Base-by-base conservation (phyloP, 257 asterid genomes). In the Scutellaria baicalensis region DNA sequence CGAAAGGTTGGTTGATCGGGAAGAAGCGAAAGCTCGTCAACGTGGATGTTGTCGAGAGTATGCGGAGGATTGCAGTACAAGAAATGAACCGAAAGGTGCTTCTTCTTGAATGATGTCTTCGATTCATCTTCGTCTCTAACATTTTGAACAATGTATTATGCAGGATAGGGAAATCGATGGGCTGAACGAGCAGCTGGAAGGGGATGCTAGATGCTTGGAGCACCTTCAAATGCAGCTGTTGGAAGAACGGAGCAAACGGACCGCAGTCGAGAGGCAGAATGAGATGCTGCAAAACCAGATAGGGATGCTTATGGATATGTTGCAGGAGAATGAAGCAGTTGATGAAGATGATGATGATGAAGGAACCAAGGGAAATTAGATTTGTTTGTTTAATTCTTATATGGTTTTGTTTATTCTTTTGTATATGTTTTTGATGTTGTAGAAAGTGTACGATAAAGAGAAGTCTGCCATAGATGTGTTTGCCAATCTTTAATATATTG, bases 111-210 rank as follows among this genome's bases (percentile, higher is more conserved):
- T 35, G 8, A 56, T 10, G 33, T 31, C 62, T 11, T 38, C 54
- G 9, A 6, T 58, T 40, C 60, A 2, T 1, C 60, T 20, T 51
- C 12, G 38, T 51, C 13, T 27, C 7, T 18, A 17, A 11, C 20
- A 5, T 9, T 63, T 59, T 12, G 21, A 33, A 23, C 16, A 12
- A n/a, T 61, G n/a, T 7, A 9, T 68, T 23, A 4, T 77, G 79
- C 91, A 93, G 99, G 99, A 93, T 17, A 85, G 96, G 69, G 99
- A 93, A 64, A 93, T 93, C 0, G 96, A 86, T 44, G 97, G 99
- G 48, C 85, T 93, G 39, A 93, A 87, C 56, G 97, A 91, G 86
- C 99, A 93, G 68, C 45, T 93, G 58, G 99, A 89, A 70, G 97
- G 78, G 80, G 99, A 93, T 62, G 83, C 97, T 0, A 86, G 86